Percentiles rank a stretch among this genome's conserved stretches.
These are phyloP conservation scores for Pseudocercospora musae DNA, from an alignment of 2,329 filamentous ascomycete species.

Conservation along the genomic window DNA sequence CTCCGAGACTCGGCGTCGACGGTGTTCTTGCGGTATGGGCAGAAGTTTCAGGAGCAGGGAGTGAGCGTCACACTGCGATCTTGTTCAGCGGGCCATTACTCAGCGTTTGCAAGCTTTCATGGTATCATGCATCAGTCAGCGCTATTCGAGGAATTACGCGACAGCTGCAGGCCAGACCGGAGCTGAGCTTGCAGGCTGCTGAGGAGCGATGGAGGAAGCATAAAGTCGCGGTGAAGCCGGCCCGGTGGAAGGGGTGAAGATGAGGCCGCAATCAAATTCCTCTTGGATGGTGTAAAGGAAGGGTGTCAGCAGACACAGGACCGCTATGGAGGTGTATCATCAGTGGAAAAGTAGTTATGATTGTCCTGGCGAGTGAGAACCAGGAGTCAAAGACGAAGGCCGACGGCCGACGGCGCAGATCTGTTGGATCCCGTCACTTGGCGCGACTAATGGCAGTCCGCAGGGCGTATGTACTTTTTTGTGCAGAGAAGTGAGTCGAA, in stretches of 20 bases:
- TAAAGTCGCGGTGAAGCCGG: constrained; percentile 3
- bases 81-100: not conserved
- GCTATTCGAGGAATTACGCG: not conserved
- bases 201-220: too few relatives aligned
- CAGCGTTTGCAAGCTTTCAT: not conserved
- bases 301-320: not conserved
- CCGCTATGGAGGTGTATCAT: not conserved
- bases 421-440: not conserved
- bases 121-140: not conserved
- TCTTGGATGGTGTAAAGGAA: not conserved
- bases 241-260: not conserved
- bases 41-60: not conserved
- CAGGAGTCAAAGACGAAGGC: not conserved
- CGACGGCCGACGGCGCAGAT: not conserved
- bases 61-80: not conserved
- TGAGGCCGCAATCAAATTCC: not conserved
- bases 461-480: not conserved
- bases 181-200: not conserved
- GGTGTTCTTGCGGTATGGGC: not conserved
- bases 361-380: not conserved
- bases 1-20: not conserved
- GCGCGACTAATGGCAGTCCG: not conserved
- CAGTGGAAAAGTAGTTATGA: not conserved
- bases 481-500: constrained; percentile 4
- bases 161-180: not conserved